phyloP scores from a whole-genome alignment of 495 filamentous ascomycete species.

The Podospora pseudocomata region DNA sequence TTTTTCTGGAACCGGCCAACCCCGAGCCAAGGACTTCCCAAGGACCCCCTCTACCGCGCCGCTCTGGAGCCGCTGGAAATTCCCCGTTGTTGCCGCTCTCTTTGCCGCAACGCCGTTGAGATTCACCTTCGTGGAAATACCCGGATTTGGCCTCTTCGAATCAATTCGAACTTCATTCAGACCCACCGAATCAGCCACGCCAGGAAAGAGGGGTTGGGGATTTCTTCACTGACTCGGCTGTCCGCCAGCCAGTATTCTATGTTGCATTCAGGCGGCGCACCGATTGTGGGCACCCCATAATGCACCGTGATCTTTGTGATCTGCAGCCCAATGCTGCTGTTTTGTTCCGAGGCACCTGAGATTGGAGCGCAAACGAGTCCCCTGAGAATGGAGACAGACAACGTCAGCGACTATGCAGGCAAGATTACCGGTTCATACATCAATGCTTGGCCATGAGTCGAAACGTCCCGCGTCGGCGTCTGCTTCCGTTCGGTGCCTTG shows the following conservation, averaged over 20 bases:
- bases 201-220: not conserved
- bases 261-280: constrained; percentile 13
- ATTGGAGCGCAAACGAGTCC: not conserved
- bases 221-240: not conserved
- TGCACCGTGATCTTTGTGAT: not conserved
- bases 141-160: not conserved
- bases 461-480: constrained; percentile 14
- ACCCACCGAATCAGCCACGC: not conserved
- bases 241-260: not conserved
- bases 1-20: constrained; percentile 26
- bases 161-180: not conserved
- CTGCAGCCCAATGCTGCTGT: not conserved
- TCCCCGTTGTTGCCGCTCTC: not conserved
- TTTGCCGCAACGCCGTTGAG: constrained; percentile 1
- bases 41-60: not conserved
- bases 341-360: not conserved
- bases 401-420: not conserved
- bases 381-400: not conserved
- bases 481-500: constrained; percentile 15
- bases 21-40: constrained; percentile 10
- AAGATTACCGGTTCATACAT: not conserved
- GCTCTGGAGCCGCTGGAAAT: not conserved
- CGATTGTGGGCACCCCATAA: not conserved
- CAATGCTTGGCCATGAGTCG: not conserved
- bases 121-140: not conserved